Base-by-base conservation (phyloP, 331 rosid species). In the Cydonia oblonga region DNA sequence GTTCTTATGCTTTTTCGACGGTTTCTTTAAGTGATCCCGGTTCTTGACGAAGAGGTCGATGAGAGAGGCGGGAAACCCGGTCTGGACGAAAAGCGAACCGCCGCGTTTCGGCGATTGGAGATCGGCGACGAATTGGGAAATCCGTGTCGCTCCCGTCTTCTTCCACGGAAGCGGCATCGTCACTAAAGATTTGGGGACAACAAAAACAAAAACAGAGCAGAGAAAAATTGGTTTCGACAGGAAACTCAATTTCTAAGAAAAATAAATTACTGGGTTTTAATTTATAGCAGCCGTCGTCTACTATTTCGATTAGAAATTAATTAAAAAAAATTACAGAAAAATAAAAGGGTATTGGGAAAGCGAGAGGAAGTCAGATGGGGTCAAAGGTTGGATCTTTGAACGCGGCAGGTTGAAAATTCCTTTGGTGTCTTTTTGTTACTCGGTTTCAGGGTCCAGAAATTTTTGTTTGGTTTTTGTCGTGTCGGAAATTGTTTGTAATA, bases 21-120 rank as follows among this genome's bases (percentile, higher is more conserved):
- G 80, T 14, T 64, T 64, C 66, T 56, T 79, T 42, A 90, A 71
- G 2, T 92, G 90, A 70, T 74, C 86, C 2, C 91, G 90, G 74
- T 93, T 93, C 83, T 90, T 87, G 65, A 89, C 89, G 80, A 93
- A 85, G 73, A 90, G 97, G 44, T 93, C 97, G 71, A 90, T 81
- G 62, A 93, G 91, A 24, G 98, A 93, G n/a, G 98, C 81, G 24
- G 98, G 98, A 58, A 93, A 93, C 9, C 98, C 98, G 23, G 98
- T 93, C 70, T 89, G 80, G 4, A 93, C 96, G 76, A 93, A 92
- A 0, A 93, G 90, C 1, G 98, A 90, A 18, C 82, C 77, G 5
- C 87, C 89, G 40, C 82, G 96, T 25, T 83, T 83, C 0, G 96
- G 92, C 0, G 96, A 81, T 0, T 90, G 97, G 16, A 93, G 85